These are phyloP conservation scores for Phialophora chinensis DNA, from an alignment of 2,329 filamentous ascomycete species.

Conservation along the genomic window DNA sequence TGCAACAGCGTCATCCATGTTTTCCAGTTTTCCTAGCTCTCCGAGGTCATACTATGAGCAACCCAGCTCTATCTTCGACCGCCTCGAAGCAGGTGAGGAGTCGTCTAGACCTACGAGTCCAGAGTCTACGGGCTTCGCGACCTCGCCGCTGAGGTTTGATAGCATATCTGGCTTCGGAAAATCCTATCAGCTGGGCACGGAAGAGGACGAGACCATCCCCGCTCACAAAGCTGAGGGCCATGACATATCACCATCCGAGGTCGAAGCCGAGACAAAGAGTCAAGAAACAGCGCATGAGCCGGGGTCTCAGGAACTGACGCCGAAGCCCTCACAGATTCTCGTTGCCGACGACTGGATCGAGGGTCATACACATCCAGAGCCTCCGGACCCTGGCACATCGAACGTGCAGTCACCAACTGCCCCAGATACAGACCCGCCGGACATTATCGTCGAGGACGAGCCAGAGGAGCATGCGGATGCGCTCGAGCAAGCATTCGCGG, in stretches of 20 bases:
- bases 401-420: background rate
- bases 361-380: conserved; percentile 9
- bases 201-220: conserved; percentile 4
- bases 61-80: conserved; percentile 79
- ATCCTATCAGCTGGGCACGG: background rate
- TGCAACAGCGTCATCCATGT: conserved; percentile 64
- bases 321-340: conserved; percentile 35
- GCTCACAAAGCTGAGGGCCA: background rate
- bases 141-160: conserved; percentile 65
- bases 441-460: conserved; percentile 11
- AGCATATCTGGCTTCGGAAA: conserved; percentile 4
- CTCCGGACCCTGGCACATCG: conserved; percentile 8
- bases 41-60: conserved; percentile 73
- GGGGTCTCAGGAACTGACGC: conserved; percentile 30
- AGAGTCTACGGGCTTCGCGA: conserved; percentile 67
- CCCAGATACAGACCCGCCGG: background rate
- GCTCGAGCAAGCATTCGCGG: background rate
- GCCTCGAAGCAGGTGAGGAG: conserved; percentile 66
- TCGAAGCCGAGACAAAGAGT: background rate
- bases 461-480: background rate
- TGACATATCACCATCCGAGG: background rate
- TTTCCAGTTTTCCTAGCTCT: conserved; percentile 80
- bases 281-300: conserved; percentile 6
- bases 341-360: conserved; percentile 3
- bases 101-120: conserved; percentile 81